Evolutionary conservation across 1,284 basidiomycete genomes (phyloP), one percentile per base, ranked within the genome.

Genomic region (Ustilago hordei): DNA sequence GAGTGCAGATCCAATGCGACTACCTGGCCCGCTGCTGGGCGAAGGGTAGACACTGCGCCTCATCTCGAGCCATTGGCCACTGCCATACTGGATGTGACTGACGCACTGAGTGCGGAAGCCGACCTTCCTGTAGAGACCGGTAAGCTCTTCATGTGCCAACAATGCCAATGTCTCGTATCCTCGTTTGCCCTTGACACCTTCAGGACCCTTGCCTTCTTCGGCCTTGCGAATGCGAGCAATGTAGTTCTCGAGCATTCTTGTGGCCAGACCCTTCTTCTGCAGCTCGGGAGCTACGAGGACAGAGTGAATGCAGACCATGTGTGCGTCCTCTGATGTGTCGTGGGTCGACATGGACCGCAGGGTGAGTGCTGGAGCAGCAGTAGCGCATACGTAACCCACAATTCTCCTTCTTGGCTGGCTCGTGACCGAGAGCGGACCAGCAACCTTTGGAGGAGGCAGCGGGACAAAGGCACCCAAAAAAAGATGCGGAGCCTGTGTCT

Each of bases 61-160:
- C 80, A 85, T 80, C 63, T 85, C 84, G 47, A 83, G 60, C 84
- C 84, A 85, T 45, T 75, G 76, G 50, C 79, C 76, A 45, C 65
- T 72, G 15, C 81, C 75, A 17, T 73, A 76, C 50, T 78, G 70
- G 32, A 85, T 64, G 60, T 85, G 82, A 58, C 84, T 85, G 52
- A 75, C 69, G 31, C 82, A 81, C 41, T 77, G 78, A 5, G 74
- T 65, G 38, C 60, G 62, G 64, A 85, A 85, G 17, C 78, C 84
- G 36, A 75, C 77, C 63, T 81, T 80, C 45, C 64, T 67, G 66
- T 80, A 85, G 23, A 85, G 75, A 1, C 61, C 66, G 5, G 78
- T 77, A n/a, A 79, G 65, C 64, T 81, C 78, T 47, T 81, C 77
- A 38, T 84, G 84, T 15, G 74, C 78, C 0, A 85, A 63, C 19